Evolutionary conservation across 2,329 filamentous ascomycete species (phyloP).

Genomic region (Remersonia thermophila): DNA sequence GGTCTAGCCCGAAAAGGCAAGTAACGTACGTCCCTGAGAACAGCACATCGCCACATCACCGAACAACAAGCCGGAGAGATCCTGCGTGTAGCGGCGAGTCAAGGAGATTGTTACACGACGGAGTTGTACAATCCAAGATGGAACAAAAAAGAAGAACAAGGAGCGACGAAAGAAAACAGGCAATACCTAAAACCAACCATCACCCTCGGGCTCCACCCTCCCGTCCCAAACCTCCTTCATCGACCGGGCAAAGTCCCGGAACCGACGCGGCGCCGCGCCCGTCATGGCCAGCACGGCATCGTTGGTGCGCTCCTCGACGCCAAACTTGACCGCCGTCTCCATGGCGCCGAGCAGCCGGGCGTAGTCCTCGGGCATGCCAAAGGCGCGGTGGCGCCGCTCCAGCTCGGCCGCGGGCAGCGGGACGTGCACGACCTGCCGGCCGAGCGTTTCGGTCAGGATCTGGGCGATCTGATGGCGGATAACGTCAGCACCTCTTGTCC

Average conservation of each 20-base stretch:
- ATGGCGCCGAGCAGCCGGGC: constrained; percentile 23
- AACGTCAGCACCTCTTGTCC: too few relatives aligned
- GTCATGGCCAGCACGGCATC: constrained; percentile 24
- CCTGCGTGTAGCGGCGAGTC: too few relatives aligned
- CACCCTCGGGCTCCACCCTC: too few relatives aligned
- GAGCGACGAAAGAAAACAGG: neutral
- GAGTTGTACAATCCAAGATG: too few relatives aligned
- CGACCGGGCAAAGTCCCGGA: constrained; percentile 20
- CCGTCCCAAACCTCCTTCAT: constrained; percentile 16
- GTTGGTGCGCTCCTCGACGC: constrained; percentile 25
- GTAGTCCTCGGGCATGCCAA: constrained; percentile 23
- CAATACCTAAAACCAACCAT: neutral
- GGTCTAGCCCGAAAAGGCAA: too few relatives aligned
- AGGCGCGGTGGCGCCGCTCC: constrained; percentile 12
- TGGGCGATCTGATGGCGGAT: constrained; percentile 21
- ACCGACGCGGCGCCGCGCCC: constrained; percentile 21
- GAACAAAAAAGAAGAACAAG: too few relatives aligned
- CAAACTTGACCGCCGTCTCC: constrained; percentile 23
- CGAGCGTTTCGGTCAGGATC: constrained; percentile 23
- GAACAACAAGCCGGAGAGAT: too few relatives aligned
- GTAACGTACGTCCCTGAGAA: too few relatives aligned
- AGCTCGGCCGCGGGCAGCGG: constrained; percentile 22
- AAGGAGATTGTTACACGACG: too few relatives aligned
- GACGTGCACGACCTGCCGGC: constrained; percentile 24
- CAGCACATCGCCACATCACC: too few relatives aligned